phyloP scores from a whole-genome alignment of 2,329 filamentous ascomycete species.

The Neopestalotiopsis sp. region DNA sequence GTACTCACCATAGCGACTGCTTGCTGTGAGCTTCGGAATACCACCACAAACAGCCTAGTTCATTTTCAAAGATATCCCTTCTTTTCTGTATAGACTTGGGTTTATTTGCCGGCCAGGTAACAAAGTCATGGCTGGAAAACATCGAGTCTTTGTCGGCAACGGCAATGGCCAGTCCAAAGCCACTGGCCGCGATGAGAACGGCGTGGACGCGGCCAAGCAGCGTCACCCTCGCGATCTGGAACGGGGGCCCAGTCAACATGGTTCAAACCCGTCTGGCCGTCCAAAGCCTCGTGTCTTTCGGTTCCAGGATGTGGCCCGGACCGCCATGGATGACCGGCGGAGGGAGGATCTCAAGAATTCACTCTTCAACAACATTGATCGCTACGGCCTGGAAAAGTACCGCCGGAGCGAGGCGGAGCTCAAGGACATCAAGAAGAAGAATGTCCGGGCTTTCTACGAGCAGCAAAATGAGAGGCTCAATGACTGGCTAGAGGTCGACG shows the following conservation, averaged over 20 bases:
- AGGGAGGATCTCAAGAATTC: slow-evolving; percentile 53
- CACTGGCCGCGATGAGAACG: slow-evolving; percentile 3
- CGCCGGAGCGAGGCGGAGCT: slow-evolving; percentile 45
- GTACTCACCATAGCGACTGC: background rate
- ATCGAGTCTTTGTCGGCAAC: slow-evolving; percentile 10
- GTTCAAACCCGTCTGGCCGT: background rate
- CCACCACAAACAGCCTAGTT: background rate
- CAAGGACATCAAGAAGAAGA: slow-evolving; percentile 57
- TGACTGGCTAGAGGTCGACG: slow-evolving; percentile 65
- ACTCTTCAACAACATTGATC: slow-evolving; percentile 51
- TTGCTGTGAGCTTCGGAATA: background rate
- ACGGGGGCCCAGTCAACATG: slow-evolving; percentile 7
- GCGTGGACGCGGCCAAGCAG: background rate
- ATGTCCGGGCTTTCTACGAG: slow-evolving; percentile 59
- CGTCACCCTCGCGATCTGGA: slow-evolving; percentile 18
- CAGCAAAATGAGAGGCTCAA: slow-evolving; percentile 59
- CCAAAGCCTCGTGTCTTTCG: slow-evolving; percentile 18
- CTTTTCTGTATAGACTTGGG: no score
- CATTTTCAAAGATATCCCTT: background rate
- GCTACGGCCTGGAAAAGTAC: slow-evolving; percentile 52
- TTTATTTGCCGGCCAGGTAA: no score
- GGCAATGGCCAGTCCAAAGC: slow-evolving; percentile 6
- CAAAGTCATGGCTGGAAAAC: slow-evolving; percentile 22
- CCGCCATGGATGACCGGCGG: slow-evolving; percentile 33
- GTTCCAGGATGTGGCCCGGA: slow-evolving; percentile 20